phyloP scores from a whole-genome alignment of 306 rosid genomes.

The Geum urbanum region DNA sequence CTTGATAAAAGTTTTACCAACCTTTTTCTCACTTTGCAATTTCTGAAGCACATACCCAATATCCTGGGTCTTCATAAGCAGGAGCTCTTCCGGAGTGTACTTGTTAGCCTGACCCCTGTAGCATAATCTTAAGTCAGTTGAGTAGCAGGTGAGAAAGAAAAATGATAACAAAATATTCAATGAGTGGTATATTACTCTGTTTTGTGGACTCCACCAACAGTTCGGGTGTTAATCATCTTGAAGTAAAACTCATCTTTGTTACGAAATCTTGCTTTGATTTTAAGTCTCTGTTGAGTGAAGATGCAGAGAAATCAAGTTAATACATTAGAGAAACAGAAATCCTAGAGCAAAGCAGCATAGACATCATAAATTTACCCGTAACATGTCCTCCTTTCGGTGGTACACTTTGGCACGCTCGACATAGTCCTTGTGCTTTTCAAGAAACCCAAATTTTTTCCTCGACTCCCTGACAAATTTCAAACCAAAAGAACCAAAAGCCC shows the following conservation, averaged over 20 bases:
- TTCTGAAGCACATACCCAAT: constrained; percentile 73
- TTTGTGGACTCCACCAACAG: constrained; percentile 65
- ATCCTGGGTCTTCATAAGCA: constrained; percentile 82
- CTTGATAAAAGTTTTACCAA: constrained; percentile 14
- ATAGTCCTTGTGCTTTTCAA: constrained; percentile 89
- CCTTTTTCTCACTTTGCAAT: constrained; percentile 76
- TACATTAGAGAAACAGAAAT: neutral
- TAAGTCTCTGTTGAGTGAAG: constrained; percentile 52
- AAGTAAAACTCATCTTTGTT: constrained; percentile 83
- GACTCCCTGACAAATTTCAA: constrained; percentile 38
- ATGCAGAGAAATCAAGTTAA: constrained; percentile 3
- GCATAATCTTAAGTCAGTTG: neutral
- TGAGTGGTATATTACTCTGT: constrained; percentile 32
- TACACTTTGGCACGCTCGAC: constrained; percentile 65
- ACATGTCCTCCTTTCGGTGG: constrained; percentile 61
- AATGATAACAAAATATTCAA: constrained; percentile 1
- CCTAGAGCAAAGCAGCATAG: neutral
- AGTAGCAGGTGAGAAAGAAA: neutral
- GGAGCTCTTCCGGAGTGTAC: constrained; percentile 62
- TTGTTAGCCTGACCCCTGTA: constrained; percentile 64
- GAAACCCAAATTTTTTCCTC: constrained; percentile 66
- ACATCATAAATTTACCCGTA: constrained; percentile 39
- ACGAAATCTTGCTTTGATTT: constrained; percentile 62
- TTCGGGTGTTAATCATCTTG: constrained; percentile 58
- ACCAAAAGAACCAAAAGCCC: too few relatives aligned